Conservation (phyloP, 192 early-diverging fungal species). For the Linnemannia elongata region DNA sequence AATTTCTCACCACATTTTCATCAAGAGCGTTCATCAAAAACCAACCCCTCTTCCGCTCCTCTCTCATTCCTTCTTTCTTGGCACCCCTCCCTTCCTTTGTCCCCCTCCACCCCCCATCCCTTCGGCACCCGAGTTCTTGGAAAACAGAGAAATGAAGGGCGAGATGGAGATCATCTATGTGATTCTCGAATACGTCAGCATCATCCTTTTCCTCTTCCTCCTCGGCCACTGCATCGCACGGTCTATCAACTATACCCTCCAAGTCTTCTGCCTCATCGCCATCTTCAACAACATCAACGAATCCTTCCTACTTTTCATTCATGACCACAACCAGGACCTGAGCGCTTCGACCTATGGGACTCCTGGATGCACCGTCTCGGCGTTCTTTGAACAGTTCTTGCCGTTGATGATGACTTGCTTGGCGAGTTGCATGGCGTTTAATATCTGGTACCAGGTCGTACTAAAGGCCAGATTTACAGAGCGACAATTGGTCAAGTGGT, state of each 20-base stretch:
- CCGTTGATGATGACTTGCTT: slow-evolving; percentile 17
- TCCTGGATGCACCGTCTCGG: slow-evolving; percentile 8
- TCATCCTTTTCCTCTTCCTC: slow-evolving; percentile 31
- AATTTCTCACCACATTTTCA: neutral
- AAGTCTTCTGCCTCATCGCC: slow-evolving; percentile 36
- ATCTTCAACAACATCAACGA: slow-evolving; percentile 52
- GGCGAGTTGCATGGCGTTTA: slow-evolving; percentile 28
- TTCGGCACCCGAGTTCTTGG: neutral
- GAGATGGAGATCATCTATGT: slow-evolving; percentile 8
- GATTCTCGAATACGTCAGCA: slow-evolving; percentile 37
- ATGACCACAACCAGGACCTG: neutral
- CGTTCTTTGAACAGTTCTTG: slow-evolving; percentile 27
- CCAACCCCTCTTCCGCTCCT: neutral
- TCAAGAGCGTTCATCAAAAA: neutral
- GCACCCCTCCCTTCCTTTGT: neutral
- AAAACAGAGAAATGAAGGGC: neutral
- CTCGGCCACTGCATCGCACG: slow-evolving; percentile 19
- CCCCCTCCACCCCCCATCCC: neutral
- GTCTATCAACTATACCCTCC: slow-evolving; percentile 31
- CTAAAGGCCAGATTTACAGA: slow-evolving; percentile 5
- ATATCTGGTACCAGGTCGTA: slow-evolving; percentile 41
- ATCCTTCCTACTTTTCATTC: slow-evolving; percentile 10
- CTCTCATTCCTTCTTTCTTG: neutral
- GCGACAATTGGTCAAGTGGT: slow-evolving; percentile 37
- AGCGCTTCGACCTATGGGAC: neutral